A percentile compares a stretch with the other conserved stretches of the same genome.
Evolutionary conservation across 2,329 filamentous ascomycete genomes (phyloP).

Genomic region (Parastagonospora nodorum): DNA sequence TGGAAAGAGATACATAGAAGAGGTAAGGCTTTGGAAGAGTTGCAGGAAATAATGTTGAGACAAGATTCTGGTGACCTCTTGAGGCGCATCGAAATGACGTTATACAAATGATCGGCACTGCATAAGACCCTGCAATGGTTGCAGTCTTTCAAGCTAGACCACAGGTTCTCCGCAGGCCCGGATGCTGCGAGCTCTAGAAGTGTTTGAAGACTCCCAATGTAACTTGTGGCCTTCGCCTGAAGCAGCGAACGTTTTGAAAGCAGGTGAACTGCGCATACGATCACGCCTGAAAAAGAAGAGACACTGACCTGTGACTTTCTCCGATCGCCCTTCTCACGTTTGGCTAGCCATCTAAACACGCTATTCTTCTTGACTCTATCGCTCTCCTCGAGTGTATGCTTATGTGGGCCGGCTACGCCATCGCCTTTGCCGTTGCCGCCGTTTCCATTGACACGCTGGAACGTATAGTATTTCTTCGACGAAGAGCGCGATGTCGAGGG

Average conservation of each 20-base stretch:
- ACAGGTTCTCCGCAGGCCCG: too few species aligned
- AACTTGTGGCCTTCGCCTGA: background rate
- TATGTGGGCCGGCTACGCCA: conserved; percentile 72
- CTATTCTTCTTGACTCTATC: conserved; percentile 83
- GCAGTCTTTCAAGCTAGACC: background rate
- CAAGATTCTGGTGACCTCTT: background rate
- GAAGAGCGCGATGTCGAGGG: conserved; percentile 6
- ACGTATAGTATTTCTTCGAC: conserved; percentile 62
- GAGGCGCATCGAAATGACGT: background rate
- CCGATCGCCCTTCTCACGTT: conserved; percentile 65
- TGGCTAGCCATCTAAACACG: conserved; percentile 68
- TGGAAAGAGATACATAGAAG: conserved; percentile 9
- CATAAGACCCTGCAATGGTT: background rate
- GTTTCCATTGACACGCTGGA: conserved; percentile 78
- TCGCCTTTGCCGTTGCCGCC: conserved; percentile 74
- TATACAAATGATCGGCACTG: conserved; percentile 2
- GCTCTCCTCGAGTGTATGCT: conserved; percentile 73
- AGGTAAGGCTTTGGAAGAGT: background rate
- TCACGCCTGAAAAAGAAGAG: background rate
- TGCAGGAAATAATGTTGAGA: background rate
- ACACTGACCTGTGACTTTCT: conserved; percentile 58
- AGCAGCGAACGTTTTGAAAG: too few species aligned
- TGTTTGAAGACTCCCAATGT: too few species aligned
- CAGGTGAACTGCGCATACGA: too few species aligned
- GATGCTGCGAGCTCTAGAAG: too few species aligned